Evolutionary conservation across 352 stramenopile genomes (phyloP).

Genomic region (Pythium folliculosum): DNA sequence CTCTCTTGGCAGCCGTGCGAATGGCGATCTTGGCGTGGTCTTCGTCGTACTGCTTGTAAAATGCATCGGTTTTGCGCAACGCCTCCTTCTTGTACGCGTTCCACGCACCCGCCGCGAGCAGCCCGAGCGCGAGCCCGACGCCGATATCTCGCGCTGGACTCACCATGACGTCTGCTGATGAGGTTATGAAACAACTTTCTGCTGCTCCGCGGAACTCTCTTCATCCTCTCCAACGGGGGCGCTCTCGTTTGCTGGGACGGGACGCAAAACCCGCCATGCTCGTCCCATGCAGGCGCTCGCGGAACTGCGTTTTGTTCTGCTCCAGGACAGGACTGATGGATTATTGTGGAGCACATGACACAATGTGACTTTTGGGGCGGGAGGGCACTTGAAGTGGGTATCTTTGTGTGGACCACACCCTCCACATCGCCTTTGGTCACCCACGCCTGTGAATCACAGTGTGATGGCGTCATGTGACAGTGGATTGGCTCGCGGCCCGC

Average conservation of each 20-base stretch:
- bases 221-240: background rate
- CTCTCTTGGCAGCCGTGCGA: conserved; percentile 1
- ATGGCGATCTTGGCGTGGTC: conserved; percentile 9
- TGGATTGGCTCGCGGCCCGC: conserved; percentile 16
- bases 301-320: background rate
- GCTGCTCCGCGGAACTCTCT: too few relatives aligned
- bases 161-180: background rate
- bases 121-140: conserved; percentile 6
- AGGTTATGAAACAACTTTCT: background rate
- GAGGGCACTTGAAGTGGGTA: conserved; percentile 7
- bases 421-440: background rate
- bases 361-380: too few relatives aligned
- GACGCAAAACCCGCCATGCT: background rate
- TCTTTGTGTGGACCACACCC: conserved; percentile 11
- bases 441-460: background rate
- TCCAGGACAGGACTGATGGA: too few relatives aligned
- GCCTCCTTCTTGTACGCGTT: conserved; percentile 20
- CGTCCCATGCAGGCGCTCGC: background rate
- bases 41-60: conserved; percentile 14
- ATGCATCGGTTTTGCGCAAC: conserved; percentile 13
- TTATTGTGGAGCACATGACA: too few relatives aligned
- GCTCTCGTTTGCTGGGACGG: conserved; percentile 4
- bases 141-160: conserved; percentile 8
- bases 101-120: conserved; percentile 8
- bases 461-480: conserved; percentile 21